Conservation (phyloP, 2,329 filamentous ascomycete species). For the Alternaria consortialis region DNA sequence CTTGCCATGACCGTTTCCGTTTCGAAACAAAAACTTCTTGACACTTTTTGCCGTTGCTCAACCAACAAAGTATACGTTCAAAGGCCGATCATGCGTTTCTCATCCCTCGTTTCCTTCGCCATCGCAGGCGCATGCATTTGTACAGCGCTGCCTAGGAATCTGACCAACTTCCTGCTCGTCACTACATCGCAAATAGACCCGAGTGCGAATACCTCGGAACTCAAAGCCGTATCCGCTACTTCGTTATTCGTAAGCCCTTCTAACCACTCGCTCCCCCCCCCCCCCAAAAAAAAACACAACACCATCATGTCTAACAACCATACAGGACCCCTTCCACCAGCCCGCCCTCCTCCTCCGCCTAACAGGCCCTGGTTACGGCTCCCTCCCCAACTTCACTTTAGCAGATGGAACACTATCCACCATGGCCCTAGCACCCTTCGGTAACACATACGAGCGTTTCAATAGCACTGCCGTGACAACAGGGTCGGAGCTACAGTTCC, state of each 20-base stretch:
- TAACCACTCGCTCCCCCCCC: too few species aligned
- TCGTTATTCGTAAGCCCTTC: constrained; percentile 45
- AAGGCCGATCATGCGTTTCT: constrained; percentile 24
- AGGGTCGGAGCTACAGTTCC: constrained; percentile 45
- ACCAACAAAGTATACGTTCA: not conserved
- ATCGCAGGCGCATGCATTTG: constrained; percentile 10
- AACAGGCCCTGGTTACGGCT: constrained; percentile 50
- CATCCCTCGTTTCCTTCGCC: constrained; percentile 16
- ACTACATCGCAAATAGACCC: constrained; percentile 45
- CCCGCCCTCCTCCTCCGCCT: constrained; percentile 50
- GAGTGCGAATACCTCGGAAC: constrained; percentile 38
- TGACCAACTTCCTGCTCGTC: constrained; percentile 52
- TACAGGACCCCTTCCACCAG: constrained; percentile 45
- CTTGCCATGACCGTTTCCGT: not conserved
- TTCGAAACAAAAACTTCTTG: not conserved
- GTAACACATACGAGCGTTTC: constrained; percentile 36
- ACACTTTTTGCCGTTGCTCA: too few species aligned
- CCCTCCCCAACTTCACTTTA: constrained; percentile 52
- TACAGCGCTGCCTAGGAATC: constrained; percentile 24
- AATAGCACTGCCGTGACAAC: constrained; percentile 42
- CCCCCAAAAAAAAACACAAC: not conserved
- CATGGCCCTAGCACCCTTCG: constrained; percentile 37
- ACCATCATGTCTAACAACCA: not conserved
- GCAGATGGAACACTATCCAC: constrained; percentile 46
- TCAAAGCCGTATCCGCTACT: constrained; percentile 50